Evolutionary conservation across 2,329 filamentous ascomycete genomes (phyloP).

Genomic region (Xylaria sp.): DNA sequence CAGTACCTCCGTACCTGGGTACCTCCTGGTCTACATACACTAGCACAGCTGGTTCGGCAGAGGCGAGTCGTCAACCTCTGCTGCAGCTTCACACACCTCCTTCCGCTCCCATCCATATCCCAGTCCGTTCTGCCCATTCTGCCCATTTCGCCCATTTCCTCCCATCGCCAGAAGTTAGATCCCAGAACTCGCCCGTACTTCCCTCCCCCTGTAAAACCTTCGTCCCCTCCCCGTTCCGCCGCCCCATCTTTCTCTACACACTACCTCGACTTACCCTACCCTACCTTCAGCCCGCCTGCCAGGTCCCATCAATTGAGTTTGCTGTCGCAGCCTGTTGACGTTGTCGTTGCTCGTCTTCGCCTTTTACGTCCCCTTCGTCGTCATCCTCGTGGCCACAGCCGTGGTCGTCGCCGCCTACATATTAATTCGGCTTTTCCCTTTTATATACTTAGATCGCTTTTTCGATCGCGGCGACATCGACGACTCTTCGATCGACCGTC

Average conservation of each 20-base stretch:
- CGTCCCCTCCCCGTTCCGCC: constrained; percentile 25
- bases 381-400: not conserved
- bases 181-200: constrained; percentile 6
- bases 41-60: too few relatives aligned
- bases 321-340: not conserved
- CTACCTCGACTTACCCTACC: too few relatives aligned
- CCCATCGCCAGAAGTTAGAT: too few relatives aligned
- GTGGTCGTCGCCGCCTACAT: not conserved
- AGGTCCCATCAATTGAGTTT: not conserved
- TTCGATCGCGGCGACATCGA: too few relatives aligned
- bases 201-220: constrained; percentile 21
- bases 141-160: constrained; percentile 1
- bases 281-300: constrained; percentile 12
- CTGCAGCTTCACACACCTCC: too few relatives aligned
- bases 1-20: too few relatives aligned
- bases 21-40: too few relatives aligned
- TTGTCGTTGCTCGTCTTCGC: constrained; percentile 3
- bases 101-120: too few relatives aligned
- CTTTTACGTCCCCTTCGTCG: too few relatives aligned
- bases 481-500: too few relatives aligned
- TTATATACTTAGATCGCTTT: not conserved
- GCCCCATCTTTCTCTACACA: constrained; percentile 25
- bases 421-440: not conserved
- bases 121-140: not conserved
- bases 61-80: too few relatives aligned